Evolutionary conservation across 768 basidiomycete species (phyloP), one percentile per base, ranked within the genome.

Genomic region (Cystofilobasidium ferigula): DNA sequence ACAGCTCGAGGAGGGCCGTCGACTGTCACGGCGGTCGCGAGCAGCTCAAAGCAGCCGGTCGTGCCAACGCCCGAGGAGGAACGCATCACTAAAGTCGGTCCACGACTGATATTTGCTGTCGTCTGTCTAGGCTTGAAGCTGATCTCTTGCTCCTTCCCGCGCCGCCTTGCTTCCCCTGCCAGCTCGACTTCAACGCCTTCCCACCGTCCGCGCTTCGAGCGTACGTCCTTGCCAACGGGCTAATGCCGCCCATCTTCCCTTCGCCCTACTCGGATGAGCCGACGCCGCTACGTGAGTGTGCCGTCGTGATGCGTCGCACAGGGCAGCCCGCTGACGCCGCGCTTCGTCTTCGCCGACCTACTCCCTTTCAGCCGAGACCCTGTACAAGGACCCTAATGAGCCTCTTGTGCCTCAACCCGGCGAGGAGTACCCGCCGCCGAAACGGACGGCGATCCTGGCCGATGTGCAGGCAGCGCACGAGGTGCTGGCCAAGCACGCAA

Each of bases 371-470:
- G 60, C 61, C 56, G 40, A 45, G 18, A 62, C 56, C 10, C 61
- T 62, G n/a, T 67, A 62, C 42, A 8, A 20, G 12, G 20, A 48
- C 58, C 34, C 48, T 22, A 61, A 48, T 20, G 14, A 30, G 36
- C 40, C n/a, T 18, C 32, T 43, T 36, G 22, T 32, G 20, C 47
- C 59, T 28, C 48, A 22, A 56, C 26, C 38, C 26, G 47, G 9
- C 36, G 36, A 42, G 7, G 34, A 26, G 8, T 42, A 24, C 40
- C 36, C 28, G 24, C 47, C 43, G 18, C 36, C 22, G 10, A 67
- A 61, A 38, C 57, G 67, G n/a, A 47, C 40, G 9, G 67, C 67
- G n/a, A 68, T 68, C 47, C 57, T 68, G 9, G 67, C 67, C 62
- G 67, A 68, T 38, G 30, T 68, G 32, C 67, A 68, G 32, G 61